phyloP scores from a whole-genome alignment of 2,329 filamentous ascomycete genomes.

The Botrytis squamosa region DNA sequence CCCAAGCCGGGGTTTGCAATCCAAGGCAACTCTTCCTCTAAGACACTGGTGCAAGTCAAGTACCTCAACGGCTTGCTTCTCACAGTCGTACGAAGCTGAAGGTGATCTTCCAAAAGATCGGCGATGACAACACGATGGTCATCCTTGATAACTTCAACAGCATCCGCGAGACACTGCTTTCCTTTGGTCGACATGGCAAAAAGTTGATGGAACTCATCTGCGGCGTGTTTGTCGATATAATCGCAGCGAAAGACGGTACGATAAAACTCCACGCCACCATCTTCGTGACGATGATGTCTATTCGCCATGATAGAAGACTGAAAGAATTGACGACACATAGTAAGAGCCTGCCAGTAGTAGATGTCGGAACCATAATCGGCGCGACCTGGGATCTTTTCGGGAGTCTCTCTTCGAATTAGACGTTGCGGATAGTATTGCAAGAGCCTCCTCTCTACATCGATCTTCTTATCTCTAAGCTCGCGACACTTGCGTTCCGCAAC shows the following conservation, averaged over 20 bases:
- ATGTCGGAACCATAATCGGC: constrained; percentile 35
- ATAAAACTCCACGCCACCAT: constrained; percentile 36
- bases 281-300: constrained; percentile 28
- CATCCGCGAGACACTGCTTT: constrained; percentile 16
- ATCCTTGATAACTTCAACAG: constrained; percentile 17
- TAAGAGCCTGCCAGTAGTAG: constrained; percentile 35
- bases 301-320: constrained; percentile 23
- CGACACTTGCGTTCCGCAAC: constrained; percentile 29
- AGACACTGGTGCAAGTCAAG: constrained; percentile 42
- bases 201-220: constrained; percentile 14
- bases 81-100: neutral
- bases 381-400: constrained; percentile 29
- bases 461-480: constrained; percentile 31
- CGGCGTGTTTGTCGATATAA: constrained; percentile 24
- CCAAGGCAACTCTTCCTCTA: constrained; percentile 62
- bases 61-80: constrained; percentile 16
- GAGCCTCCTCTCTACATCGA: constrained; percentile 29
- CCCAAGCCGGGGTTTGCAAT: neutral
- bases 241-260: constrained; percentile 27
- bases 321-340: constrained; percentile 32
- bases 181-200: constrained; percentile 21
- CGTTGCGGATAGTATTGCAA: constrained; percentile 30
- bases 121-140: constrained; percentile 13
- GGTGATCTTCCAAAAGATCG: constrained; percentile 14
- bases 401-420: constrained; percentile 28